Evolutionary conservation across 2,329 filamentous ascomycete species (phyloP), one percentile per base, ranked within the genome.

Genomic region (Apiospora sp.): DNA sequence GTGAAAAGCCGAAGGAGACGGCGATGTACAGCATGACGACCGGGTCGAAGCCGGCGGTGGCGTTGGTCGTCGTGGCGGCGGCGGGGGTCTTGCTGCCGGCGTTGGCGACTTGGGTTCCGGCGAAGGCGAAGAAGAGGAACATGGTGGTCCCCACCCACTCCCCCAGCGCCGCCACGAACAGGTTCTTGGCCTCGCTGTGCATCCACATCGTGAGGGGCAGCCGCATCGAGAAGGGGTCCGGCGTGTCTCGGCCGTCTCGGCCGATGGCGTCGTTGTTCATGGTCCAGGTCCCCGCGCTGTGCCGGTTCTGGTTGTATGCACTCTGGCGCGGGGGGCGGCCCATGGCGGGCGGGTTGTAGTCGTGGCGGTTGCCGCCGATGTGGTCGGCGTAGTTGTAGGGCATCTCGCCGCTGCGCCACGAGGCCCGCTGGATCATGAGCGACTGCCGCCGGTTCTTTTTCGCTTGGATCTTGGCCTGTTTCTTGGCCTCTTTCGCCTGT

Each of bases 131-230:
- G 79, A 85, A 84, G 69, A 85, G 80, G 73, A 85, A 85, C 79
- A 84, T 82, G 34, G 82, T 82, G 1, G 83, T 85, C 54, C 83
- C 83, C 19, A 84, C 81, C 13, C 84, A 79, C 75, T 85, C 83
- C 54, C 82, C 81, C 16, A 75, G 69, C 54, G 78, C 76, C 68
- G 83, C 79, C 48, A 84, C 77, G 71, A 83, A 80, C 78, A 83
- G 81, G 77, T 87, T 84, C 80, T 86, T 86, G 73, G 85, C 75
- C 69, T 81, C 76, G n/a, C 82, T 84, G 76, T 86, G 83, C 85
- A 86, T 86, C 85, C 84, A 86, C 67, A 84, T 80, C 5, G 82
- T 83, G 78, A 83, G 81, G 2, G 85, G 85, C 34, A 86, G 78
- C 41, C 84, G 81, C 79, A 86, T 70, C 2, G 68, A 79, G 14